A percentile compares a stretch with the other conserved stretches of the same genome.
These are phyloP conservation scores for Cryphonectria nitschkei DNA, from an alignment of 2,329 filamentous ascomycete species.

Conservation along the genomic window DNA sequence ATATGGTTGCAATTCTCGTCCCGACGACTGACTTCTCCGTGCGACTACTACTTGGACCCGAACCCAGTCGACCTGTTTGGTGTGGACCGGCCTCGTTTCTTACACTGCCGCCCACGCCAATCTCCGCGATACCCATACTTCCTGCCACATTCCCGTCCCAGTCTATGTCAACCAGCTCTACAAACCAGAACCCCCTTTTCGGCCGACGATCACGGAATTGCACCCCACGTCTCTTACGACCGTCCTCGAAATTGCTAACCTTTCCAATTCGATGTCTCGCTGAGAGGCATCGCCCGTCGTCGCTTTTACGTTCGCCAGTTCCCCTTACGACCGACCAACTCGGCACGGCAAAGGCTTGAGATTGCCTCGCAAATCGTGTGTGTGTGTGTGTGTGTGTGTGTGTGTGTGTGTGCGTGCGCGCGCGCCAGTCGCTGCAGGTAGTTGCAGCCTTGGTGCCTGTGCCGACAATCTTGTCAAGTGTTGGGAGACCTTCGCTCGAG, in stretches of 20 bases:
- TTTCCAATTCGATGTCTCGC: slow-evolving; percentile 21
- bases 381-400: background rate
- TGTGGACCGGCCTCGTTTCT: slow-evolving; percentile 17
- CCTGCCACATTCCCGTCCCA: slow-evolving; percentile 23
- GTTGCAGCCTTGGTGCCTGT: slow-evolving; percentile 26
- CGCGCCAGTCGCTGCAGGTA: slow-evolving; percentile 11
- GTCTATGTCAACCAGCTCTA: slow-evolving; percentile 23
- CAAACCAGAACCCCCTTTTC: slow-evolving; percentile 18
- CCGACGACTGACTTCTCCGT: slow-evolving; percentile 8
- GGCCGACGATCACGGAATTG: slow-evolving; percentile 23
- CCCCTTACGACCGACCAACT: slow-evolving; percentile 11
- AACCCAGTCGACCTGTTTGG: too few relatives aligned
- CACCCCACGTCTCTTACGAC: slow-evolving; percentile 19
- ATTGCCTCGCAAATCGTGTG: slow-evolving; percentile 10
- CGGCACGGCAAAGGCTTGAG: slow-evolving; percentile 18
- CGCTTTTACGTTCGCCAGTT: slow-evolving; percentile 8
- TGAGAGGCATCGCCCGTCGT: slow-evolving; percentile 14
- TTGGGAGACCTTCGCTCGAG: slow-evolving; percentile 29
- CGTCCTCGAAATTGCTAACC: slow-evolving; percentile 4
- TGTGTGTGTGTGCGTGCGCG: background rate
- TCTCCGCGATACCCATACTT: slow-evolving; percentile 26
- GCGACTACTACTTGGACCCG: slow-evolving; percentile 3
- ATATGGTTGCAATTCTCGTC: slow-evolving; percentile 11
- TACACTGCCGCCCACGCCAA: slow-evolving; percentile 17
- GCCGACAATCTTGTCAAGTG: slow-evolving; percentile 29